A percentile compares a stretch with the other conserved stretches of the same genome.
Evolutionary conservation across 352 stramenopile species (phyloP).

Genomic region (Globisporangium lucens): DNA sequence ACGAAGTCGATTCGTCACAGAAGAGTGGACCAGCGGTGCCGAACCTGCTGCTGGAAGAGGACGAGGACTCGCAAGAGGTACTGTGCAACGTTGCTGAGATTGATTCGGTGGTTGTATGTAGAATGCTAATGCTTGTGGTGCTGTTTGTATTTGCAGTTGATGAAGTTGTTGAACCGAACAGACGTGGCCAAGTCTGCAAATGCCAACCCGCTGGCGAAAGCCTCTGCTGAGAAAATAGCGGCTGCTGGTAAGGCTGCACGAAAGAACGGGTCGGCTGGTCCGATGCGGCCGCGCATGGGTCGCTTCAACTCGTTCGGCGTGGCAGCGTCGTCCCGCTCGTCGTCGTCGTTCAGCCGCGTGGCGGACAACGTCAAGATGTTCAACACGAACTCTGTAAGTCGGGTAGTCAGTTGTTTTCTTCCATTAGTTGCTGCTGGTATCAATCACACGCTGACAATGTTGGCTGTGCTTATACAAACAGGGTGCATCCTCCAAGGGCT

Average conservation of each 20-base stretch:
- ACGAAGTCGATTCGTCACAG: conserved; percentile 28
- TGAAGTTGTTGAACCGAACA: conserved; percentile 53
- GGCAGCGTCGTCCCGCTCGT: conserved; percentile 32
- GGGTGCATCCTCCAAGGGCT: conserved; percentile 47
- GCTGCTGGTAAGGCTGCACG: conserved; percentile 1
- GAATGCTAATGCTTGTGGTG: not conserved
- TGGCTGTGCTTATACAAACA: conserved; percentile 14
- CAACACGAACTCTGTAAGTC: conserved; percentile 53
- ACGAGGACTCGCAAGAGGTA: conserved; percentile 78
- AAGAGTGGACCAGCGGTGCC: conserved; percentile 26
- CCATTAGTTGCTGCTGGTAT: too few relatives aligned
- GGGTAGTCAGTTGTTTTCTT: not conserved
- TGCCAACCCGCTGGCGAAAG: too few relatives aligned
- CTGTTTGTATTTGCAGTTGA: conserved; percentile 26
- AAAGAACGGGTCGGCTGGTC: not conserved
- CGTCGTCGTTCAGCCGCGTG: conserved; percentile 69
- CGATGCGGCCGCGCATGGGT: conserved; percentile 31
- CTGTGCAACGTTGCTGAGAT: not conserved
- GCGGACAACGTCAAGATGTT: conserved; percentile 74
- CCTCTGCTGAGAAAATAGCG: not conserved
- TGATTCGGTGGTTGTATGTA: not conserved
- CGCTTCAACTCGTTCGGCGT: conserved; percentile 62
- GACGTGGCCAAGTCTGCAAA: too few relatives aligned
- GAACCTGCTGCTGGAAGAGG: conserved; percentile 69
- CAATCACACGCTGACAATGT: not conserved